phyloP scores from a whole-genome alignment of 805 yeast species.

The Schwanniomyces occidentalis region DNA sequence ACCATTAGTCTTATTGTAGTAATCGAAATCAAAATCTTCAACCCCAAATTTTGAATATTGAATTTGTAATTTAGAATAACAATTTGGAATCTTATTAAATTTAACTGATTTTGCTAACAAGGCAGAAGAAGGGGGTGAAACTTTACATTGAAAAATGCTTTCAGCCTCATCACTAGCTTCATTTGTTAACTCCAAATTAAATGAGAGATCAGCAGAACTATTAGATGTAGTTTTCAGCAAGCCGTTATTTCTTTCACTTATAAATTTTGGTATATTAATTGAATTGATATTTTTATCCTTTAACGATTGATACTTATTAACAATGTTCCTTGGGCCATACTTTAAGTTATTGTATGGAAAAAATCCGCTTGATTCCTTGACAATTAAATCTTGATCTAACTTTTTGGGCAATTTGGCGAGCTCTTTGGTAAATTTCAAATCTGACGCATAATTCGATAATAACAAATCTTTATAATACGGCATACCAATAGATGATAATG shows the following conservation, averaged over 20 bases:
- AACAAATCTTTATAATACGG: slow-evolving; percentile 81
- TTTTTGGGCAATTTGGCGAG: slow-evolving; percentile 59
- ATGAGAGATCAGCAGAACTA: not conserved
- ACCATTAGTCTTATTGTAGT: slow-evolving; percentile 69
- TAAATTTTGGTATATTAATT: slow-evolving; percentile 49
- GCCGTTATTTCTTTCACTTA: slow-evolving; percentile 49
- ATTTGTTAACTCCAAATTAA: not conserved
- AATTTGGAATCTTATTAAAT: slow-evolving; percentile 54
- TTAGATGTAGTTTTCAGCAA: not conserved
- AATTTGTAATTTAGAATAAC: slow-evolving; percentile 72
- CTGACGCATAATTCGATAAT: slow-evolving; percentile 77
- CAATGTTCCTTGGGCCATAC: slow-evolving; percentile 57
- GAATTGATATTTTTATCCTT: slow-evolving; percentile 14
- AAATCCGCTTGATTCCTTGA: slow-evolving; percentile 17
- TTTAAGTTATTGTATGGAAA: slow-evolving; percentile 53
- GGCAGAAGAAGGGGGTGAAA: slow-evolving; percentile 3
- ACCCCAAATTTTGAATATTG: slow-evolving; percentile 89
- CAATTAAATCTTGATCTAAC: slow-evolving; percentile 50
- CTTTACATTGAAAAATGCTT: slow-evolving; percentile 16
- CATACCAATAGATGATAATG: slow-evolving; percentile 76
- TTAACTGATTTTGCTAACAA: not conserved
- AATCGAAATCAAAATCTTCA: slow-evolving; percentile 87
- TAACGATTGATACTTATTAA: slow-evolving; percentile 42
- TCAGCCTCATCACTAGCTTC: slow-evolving; percentile 14
- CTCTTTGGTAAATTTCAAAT: slow-evolving; percentile 57